Base-by-base conservation (phyloP, 2,329 filamentous ascomycete genomes). In the Colletotrichum orbiculare region DNA sequence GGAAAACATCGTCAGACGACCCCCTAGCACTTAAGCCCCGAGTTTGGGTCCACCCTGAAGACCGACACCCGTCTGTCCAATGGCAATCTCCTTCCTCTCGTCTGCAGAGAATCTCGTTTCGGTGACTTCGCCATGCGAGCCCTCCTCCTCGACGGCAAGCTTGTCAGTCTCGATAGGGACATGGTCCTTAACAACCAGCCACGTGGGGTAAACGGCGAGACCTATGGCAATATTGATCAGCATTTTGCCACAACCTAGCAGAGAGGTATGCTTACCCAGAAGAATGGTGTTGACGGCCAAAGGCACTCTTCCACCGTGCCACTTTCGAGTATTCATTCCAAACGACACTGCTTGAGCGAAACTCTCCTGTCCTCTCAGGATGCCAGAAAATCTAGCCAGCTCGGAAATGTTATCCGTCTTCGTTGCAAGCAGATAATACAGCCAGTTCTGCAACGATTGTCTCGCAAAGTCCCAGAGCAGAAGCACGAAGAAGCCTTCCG, bases 381-480 rank as follows among this genome's bases (percentile, higher is more conserved):
- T 76, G 6, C 78, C 78, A 2, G 77, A 76, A 49, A 79, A 76
- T 0, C 79, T 74, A 3, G 76, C 77, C 12, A 85, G 72, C 67
- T 87, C 83, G 1, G 83, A 83, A 62, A 86, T 85, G 54, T 86
- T 85, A 56, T 86, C 81, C 0, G 83, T 86, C 75, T 81, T 86
- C 6, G 81, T 85, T 0, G 83, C 82, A 2, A 87, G 73, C 15
- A 87, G 74, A 68, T 86, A 87, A 67, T 87, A 87, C 1, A 87
- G 75, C 82, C 82, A 86, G 58, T 85, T 87, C 70, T 87, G 84
- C 17, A 85, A 70, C 0, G 81, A 76, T 69, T 87, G 84, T 2
- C 82, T 76, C 2, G 83, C 75, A 67, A 86, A 85, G 8, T 78
- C 76, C 83, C 82, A 84, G 0, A 84, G 74, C 0, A 83, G 71